Percentiles rank a stretch among this genome's conserved stretches.
These are phyloP conservation scores for Colletotrichum cuscutae DNA, from an alignment of 2,329 filamentous ascomycete species.

Conservation along the genomic window DNA sequence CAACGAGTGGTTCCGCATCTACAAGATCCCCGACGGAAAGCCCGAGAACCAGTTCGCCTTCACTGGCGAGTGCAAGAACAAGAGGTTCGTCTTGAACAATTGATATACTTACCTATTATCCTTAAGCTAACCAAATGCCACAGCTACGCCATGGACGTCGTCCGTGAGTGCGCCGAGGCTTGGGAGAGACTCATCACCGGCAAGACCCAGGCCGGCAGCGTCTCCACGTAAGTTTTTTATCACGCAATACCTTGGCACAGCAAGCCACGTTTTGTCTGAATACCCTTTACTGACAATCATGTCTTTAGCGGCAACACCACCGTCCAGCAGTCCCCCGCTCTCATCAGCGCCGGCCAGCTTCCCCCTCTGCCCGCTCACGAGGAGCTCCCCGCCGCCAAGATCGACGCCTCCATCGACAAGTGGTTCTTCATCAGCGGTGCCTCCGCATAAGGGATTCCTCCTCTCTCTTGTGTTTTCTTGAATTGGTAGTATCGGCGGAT, in stretches of 20 bases:
- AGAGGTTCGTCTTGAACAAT: conserved; percentile 67
- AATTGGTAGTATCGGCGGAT: not conserved
- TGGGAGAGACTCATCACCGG: conserved; percentile 97
- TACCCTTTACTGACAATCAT: conserved; percentile 41
- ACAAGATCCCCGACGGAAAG: conserved; percentile 99
- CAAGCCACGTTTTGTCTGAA: conserved; percentile 27
- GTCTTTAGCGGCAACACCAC: conserved; percentile 81
- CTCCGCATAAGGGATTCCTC: conserved; percentile 69
- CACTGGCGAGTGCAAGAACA: conserved; percentile 99
- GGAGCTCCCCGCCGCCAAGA: conserved; percentile 85
- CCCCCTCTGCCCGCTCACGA: conserved; percentile 82
- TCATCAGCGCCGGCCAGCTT: conserved; percentile 75
- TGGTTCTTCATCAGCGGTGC: conserved; percentile 99
- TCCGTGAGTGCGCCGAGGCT: conserved; percentile 94
- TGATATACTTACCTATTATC: too few species aligned
- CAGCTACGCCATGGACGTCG: conserved; percentile 92
- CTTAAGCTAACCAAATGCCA: conserved; percentile 12
- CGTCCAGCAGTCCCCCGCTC: conserved; percentile 78
- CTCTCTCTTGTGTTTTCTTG: not conserved
- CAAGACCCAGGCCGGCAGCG: conserved; percentile 81
- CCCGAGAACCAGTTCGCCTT: conserved; percentile 99
- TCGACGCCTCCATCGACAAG: conserved; percentile 98
- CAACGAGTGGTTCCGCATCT: conserved; percentile 99
- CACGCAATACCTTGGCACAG: conserved; percentile 18
- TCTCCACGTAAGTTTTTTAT: conserved; percentile 77